Percentiles rank a stretch among this genome's conserved stretches.
These are phyloP conservation scores for Wickerhamiella slavikovae DNA, from an alignment of 805 yeast genomes.

Conservation along the genomic window DNA sequence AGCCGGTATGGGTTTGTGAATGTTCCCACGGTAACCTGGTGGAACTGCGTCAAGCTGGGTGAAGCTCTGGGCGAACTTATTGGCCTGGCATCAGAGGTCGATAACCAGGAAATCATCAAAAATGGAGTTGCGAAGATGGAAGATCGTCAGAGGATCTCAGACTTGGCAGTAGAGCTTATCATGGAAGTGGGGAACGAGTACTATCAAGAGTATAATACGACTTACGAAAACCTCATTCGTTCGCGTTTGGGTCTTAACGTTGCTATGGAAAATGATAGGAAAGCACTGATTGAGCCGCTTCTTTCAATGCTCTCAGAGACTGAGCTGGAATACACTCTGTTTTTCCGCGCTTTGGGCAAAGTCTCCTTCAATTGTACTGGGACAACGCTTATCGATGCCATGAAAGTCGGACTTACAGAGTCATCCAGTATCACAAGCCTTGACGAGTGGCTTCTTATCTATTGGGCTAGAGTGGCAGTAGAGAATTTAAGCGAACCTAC, in stretches of 20 bases:
- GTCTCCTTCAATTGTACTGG: too few relatives aligned
- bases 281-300: slow-evolving; percentile 32
- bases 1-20: slow-evolving; percentile 61
- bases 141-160: slow-evolving; percentile 31
- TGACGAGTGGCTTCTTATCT: slow-evolving; percentile 32
- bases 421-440: slow-evolving; percentile 23
- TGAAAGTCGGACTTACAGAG: slow-evolving; percentile 11
- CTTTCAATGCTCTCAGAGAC: slow-evolving; percentile 39
- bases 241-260: slow-evolving; percentile 45
- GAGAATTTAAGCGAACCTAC: slow-evolving; percentile 19
- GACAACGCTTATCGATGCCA: slow-evolving; percentile 22
- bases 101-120: slow-evolving; percentile 25
- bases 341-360: slow-evolving; percentile 45
- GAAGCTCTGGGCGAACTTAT: slow-evolving; percentile 65
- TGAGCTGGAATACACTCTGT: slow-evolving; percentile 59
- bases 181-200: slow-evolving; percentile 43
- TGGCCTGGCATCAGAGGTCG: slow-evolving; percentile 42
- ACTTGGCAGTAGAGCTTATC: slow-evolving; percentile 44
- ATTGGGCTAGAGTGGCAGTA: slow-evolving; percentile 22
- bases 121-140: slow-evolving; percentile 23
- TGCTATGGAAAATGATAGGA: slow-evolving; percentile 20
- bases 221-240: slow-evolving; percentile 36
- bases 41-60: slow-evolving; percentile 74
- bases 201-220: slow-evolving; percentile 36
- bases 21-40: slow-evolving; percentile 77